Evolutionary conservation across 768 basidiomycete genomes (phyloP).

Genomic region (Boletus tomentosulus): DNA sequence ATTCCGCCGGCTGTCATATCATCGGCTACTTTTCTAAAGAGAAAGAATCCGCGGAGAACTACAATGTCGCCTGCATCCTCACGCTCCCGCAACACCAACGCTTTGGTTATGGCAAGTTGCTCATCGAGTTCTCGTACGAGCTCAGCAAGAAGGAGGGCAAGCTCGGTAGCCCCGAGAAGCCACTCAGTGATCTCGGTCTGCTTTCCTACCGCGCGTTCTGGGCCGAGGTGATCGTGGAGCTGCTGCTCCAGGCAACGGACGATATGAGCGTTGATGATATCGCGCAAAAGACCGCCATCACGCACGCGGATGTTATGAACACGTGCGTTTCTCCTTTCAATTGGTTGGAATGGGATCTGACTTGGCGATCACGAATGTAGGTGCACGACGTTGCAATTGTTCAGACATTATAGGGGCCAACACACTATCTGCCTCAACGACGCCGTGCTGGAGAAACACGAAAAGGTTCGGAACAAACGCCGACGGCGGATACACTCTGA

Average conservation of each 20-base stretch:
- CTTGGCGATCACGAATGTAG: constrained; percentile 39
- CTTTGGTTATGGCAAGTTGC: constrained; percentile 88
- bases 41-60: constrained; percentile 96
- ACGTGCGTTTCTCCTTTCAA: constrained; percentile 61
- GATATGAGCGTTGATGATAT: constrained; percentile 96
- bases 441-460: constrained; percentile 85
- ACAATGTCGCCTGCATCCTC: constrained; percentile 98
- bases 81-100: constrained; percentile 99
- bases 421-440: constrained; percentile 93
- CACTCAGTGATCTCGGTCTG: constrained; percentile 89
- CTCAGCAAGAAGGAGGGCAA: constrained; percentile 95
- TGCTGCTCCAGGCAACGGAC: constrained; percentile 64
- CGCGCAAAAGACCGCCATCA: constrained; percentile 91
- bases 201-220: constrained; percentile 94
- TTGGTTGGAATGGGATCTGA: constrained; percentile 1
- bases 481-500: constrained; percentile 76
- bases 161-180: constrained; percentile 96
- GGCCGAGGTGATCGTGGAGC: constrained; percentile 94
- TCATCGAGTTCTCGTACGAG: constrained; percentile 98
- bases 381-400: constrained; percentile 89
- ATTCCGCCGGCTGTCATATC: constrained; percentile 87
- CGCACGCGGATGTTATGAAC: constrained; percentile 95
- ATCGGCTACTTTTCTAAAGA: constrained; percentile 99
- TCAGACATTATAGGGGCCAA: constrained; percentile 94
- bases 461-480: constrained; percentile 76